A percentile compares a stretch with the other conserved stretches of the same genome.
These are phyloP conservation scores for Arthroderma sp. DNA, from an alignment of 2,329 filamentous ascomycete species.

Conservation along the genomic window DNA sequence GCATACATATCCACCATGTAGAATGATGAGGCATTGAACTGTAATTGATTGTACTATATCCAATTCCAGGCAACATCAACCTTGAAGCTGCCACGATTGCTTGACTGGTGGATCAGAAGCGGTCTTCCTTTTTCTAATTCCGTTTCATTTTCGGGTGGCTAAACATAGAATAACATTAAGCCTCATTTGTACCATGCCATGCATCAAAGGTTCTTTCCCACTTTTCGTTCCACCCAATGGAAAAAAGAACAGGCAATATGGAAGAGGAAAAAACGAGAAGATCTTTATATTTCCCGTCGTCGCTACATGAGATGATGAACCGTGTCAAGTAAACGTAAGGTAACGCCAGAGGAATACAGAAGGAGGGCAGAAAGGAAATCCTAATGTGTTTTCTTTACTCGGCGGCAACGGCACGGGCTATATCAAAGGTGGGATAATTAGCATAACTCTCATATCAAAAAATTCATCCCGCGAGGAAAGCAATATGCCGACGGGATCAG, in stretches of 20 bases:
- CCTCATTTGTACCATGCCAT: background rate
- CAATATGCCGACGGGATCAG: no score
- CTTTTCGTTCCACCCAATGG: background rate
- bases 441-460: background rate
- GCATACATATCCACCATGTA: background rate
- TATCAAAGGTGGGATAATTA: background rate
- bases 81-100: background rate
- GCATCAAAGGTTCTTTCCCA: background rate
- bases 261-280: slow-evolving; percentile 1
- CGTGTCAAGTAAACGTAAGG: slow-evolving; percentile 6
- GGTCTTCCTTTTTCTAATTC: background rate
- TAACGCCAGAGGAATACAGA: slow-evolving; percentile 24
- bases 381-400: slow-evolving; percentile 29
- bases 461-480: background rate
- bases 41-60: background rate
- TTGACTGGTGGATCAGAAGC: background rate
- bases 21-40: background rate
- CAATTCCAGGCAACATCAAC: background rate
- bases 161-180: slow-evolving; percentile 2
- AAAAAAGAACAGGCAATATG: background rate
- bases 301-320: slow-evolving; percentile 7
- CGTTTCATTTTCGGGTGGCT: slow-evolving; percentile 3
- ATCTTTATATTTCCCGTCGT: slow-evolving; percentile 2
- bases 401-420: slow-evolving; percentile 35
- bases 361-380: slow-evolving; percentile 15